These are phyloP conservation scores for Xylariales sp. DNA, from an alignment of 2,329 filamentous ascomycete genomes.

Conservation along the genomic window DNA sequence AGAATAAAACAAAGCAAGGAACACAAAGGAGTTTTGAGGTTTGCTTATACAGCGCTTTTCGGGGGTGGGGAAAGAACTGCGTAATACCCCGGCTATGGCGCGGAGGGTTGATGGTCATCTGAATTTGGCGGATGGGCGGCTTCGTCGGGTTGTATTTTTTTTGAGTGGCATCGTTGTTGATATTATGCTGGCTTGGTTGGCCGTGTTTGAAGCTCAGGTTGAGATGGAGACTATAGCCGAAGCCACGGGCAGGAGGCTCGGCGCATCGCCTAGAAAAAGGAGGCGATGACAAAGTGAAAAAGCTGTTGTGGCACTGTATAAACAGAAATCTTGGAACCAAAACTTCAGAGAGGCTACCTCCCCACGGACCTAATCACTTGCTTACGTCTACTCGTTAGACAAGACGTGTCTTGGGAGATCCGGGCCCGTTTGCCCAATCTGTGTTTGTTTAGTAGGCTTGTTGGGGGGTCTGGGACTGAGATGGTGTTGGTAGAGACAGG, in stretches of 20 bases:
- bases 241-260: background rate
- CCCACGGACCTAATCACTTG: background rate
- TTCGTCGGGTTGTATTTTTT: background rate
- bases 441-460: background rate
- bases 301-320: slow-evolving; percentile 22
- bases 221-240: background rate
- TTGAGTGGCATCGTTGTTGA: slow-evolving; percentile 2
- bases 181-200: background rate
- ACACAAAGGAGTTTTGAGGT: slow-evolving; percentile 25
- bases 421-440: background rate
- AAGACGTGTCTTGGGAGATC: background rate
- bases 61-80: slow-evolving; percentile 4
- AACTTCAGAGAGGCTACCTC: background rate
- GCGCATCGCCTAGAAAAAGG: slow-evolving; percentile 4
- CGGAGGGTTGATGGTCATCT: slow-evolving; percentile 10
- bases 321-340: slow-evolving; percentile 21
- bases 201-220: background rate
- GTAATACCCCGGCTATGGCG: slow-evolving; percentile 19
- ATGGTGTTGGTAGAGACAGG: slow-evolving; percentile 7
- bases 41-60: slow-evolving; percentile 21
- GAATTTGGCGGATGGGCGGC: slow-evolving; percentile 8
- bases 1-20: slow-evolving; percentile 23
- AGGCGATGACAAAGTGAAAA: background rate
- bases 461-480: background rate
- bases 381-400: background rate